Base-by-base conservation (phyloP, 179 eudicot genomes). In the Camellia oleifera region DNA sequence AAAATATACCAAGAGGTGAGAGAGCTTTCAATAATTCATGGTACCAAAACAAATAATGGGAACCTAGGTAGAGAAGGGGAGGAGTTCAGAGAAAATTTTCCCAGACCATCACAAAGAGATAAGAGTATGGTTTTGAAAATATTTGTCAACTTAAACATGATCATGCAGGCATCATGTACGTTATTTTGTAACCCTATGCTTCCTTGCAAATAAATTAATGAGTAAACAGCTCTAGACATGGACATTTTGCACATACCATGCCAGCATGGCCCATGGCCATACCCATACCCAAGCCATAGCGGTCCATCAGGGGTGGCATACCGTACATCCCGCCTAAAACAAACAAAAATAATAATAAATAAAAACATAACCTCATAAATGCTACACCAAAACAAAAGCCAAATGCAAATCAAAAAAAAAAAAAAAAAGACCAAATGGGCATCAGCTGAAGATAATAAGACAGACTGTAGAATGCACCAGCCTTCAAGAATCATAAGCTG, bases 221-320 rank as follows among this genome's bases (percentile, higher is more conserved):
- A 14, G 52, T 44, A 14, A 13, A 26, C 42, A 56, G 32, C 12
- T 1, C 17, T 4, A 68, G 26, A 66, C 7, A 69, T 20, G 44
- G 9, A 13, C 4, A 71, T 67, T 32, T 70, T 52, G 64, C 4
- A 82, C 91, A 79, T 88, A 96, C 99, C 98, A 92, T 87, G 32
- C 88, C 78, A 87, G 93, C 82, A 20, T 90, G 92, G 71, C 87
- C 89, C 90, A 92, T 83, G 50, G 92, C 92, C 89, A 96, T 56
- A 57, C 84, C 84, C 86, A 95, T 56, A 57, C 84, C 84, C 86
- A 95, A 77, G 84, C 99, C 96, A 88, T 90, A 92, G n/a, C 95
- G 94, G 61, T 94, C 97, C 90, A 96, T 89, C 87, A 94, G 77
- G 6, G 98, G 97, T 52, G 97, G 97, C 88, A 94, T 83, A 71